Evolutionary conservation across 345 rosid genomes (phyloP).

Genomic region (Corymbia maculata): DNA sequence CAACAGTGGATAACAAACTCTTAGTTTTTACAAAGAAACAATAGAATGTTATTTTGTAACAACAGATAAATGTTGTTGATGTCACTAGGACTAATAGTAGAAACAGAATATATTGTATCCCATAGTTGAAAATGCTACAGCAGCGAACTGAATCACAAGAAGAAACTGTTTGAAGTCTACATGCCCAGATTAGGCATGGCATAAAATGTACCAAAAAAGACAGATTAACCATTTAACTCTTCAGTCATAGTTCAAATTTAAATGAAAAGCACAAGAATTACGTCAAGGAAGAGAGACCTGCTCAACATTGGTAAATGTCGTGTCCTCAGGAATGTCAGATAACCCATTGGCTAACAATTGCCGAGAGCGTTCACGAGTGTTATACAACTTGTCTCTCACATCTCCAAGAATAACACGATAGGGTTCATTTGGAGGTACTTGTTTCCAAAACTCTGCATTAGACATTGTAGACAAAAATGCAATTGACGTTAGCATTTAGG

Average conservation of each 20-base stretch:
- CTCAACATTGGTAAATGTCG: conserved; percentile 62
- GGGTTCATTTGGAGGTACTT: conserved; percentile 79
- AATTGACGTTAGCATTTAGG: neutral
- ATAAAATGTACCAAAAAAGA: neutral
- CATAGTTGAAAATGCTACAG: neutral
- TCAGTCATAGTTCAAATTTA: neutral
- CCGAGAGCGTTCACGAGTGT: conserved; percentile 89
- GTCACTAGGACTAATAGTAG: neutral
- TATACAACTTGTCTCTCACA: conserved; percentile 86
- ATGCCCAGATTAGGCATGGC: neutral
- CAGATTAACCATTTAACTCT: neutral
- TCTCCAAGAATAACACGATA: conserved; percentile 92
- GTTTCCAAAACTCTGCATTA: conserved; percentile 91
- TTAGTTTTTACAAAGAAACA: neutral
- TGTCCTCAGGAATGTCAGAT: conserved; percentile 83
- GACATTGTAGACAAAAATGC: neutral
- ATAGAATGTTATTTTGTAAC: neutral
- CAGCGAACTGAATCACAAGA: neutral
- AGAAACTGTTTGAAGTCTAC: neutral
- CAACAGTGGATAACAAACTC: neutral
- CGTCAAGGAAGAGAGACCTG: conserved; percentile 33
- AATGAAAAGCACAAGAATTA: neutral
- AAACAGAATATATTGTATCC: neutral
- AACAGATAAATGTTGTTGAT: neutral
- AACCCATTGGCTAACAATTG: conserved; percentile 62